Conservation (phyloP, 768 basidiomycete genomes). For the Dentipellis sp. region DNA sequence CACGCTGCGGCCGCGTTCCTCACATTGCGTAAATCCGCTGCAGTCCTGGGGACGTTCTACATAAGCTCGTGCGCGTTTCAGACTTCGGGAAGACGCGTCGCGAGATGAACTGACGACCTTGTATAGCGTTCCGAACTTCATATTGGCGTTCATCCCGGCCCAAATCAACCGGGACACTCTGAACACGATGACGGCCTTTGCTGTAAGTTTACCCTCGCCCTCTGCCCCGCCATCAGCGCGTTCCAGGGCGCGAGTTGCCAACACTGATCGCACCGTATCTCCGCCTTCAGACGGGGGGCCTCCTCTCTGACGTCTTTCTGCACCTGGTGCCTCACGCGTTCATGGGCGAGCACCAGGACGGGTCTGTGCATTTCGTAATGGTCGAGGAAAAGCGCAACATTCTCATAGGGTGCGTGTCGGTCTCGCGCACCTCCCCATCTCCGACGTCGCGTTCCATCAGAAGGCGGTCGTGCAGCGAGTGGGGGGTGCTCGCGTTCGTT, state of each 20-base stretch:
- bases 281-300: conserved; percentile 63
- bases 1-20: background rate
- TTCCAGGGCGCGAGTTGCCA: background rate
- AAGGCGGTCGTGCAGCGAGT: background rate
- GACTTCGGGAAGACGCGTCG: background rate
- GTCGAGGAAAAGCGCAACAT: conserved; percentile 91
- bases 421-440: background rate
- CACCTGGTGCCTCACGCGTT: conserved; percentile 90
- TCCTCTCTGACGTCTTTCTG: conserved; percentile 88
- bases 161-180: conserved; percentile 77
- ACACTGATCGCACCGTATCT: conserved; percentile 3
- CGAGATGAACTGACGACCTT: conserved; percentile 1
- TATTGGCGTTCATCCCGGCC: conserved; percentile 88
- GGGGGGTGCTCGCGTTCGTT: background rate
- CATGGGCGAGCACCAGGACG: conserved; percentile 76
- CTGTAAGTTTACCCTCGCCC: conserved; percentile 38
- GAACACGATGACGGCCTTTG: conserved; percentile 92
- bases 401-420: conserved; percentile 59
- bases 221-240: background rate
- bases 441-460: background rate
- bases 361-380: conserved; percentile 67
- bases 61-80: conserved; percentile 76
- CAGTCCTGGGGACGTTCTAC: conserved; percentile 87
- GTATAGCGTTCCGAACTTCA: conserved; percentile 82
- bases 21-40: conserved; percentile 4